phyloP scores from a whole-genome alignment of 345 rosid species.

The Erucastrum elatum region DNA sequence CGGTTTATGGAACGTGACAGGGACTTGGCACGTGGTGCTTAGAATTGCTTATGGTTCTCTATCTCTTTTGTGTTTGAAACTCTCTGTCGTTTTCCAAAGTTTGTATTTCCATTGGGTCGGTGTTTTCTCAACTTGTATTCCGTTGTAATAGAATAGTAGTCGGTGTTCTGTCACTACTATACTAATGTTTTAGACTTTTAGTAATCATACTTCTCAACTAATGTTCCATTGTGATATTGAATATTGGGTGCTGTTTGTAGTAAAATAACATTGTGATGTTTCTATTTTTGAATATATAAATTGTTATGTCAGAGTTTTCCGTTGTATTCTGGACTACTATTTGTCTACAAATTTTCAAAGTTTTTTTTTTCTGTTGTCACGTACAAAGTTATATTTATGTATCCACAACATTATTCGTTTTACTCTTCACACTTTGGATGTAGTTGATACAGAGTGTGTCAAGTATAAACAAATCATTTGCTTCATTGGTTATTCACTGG shows the following conservation, averaged over 20 bases:
- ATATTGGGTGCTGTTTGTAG: not conserved
- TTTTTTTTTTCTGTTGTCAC: not conserved
- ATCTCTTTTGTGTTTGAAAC: not conserved
- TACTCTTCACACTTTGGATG: not conserved
- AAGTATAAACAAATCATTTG: not conserved
- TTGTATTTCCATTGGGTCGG: not conserved
- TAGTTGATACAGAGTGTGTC: not conserved
- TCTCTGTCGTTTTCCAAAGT: not conserved
- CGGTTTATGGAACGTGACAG: slow-evolving; percentile 7
- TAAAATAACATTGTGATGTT: not conserved
- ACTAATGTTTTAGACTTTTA: not conserved
- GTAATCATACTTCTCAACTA: not conserved
- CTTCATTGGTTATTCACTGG: not conserved
- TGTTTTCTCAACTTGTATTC: not conserved
- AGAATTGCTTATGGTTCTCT: not conserved
- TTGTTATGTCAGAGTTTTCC: not conserved
- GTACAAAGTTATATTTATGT: not conserved
- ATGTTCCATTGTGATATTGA: not conserved
- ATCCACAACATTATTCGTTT: not conserved
- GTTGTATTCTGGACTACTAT: not conserved
- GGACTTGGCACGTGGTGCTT: slow-evolving; percentile 36
- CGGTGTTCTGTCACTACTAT: not conserved
- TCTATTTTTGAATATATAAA: no score
- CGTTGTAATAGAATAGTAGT: not conserved
- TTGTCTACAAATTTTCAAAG: no score